Conservation (phyloP, 768 basidiomycete species). For the Tylopilus felleus region DNA sequence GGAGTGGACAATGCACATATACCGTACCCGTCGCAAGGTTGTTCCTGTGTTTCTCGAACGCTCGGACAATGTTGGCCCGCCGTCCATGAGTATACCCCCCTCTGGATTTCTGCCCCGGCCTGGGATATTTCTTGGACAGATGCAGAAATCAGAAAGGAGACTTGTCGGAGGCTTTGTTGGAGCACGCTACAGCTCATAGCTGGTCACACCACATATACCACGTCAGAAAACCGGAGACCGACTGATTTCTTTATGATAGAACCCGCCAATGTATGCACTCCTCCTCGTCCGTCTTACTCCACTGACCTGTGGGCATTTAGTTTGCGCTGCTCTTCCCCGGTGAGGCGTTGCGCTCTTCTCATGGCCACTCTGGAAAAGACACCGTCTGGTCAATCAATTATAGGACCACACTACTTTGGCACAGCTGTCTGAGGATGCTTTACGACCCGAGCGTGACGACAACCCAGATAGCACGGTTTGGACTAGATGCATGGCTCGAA, state of each 20-base stretch:
- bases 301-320: slow-evolving; percentile 33
- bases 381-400: slow-evolving; percentile 75
- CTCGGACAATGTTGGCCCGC: slow-evolving; percentile 50
- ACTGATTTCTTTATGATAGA: slow-evolving; percentile 58
- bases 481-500: slow-evolving; percentile 66
- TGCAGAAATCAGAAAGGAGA: slow-evolving; percentile 65
- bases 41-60: slow-evolving; percentile 48
- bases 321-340: slow-evolving; percentile 74
- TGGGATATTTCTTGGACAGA: slow-evolving; percentile 61
- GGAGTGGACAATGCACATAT: slow-evolving; percentile 1
- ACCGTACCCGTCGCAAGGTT: slow-evolving; percentile 29
- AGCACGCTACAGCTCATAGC: slow-evolving; percentile 62
- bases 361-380: slow-evolving; percentile 47
- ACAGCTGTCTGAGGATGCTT: slow-evolving; percentile 64
- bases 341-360: slow-evolving; percentile 46
- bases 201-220: slow-evolving; percentile 59
- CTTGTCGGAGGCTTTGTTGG: slow-evolving; percentile 72
- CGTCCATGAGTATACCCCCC: slow-evolving; percentile 50
- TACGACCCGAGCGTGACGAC: slow-evolving; percentile 39
- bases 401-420: slow-evolving; percentile 69
- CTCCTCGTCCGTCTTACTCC: neutral
- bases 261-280: slow-evolving; percentile 56
- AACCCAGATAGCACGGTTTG: slow-evolving; percentile 57
- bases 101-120: slow-evolving; percentile 63
- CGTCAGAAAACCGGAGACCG: slow-evolving; percentile 37